These are phyloP conservation scores for Acer negundo DNA, from an alignment of 345 rosid genomes.

Conservation along the genomic window DNA sequence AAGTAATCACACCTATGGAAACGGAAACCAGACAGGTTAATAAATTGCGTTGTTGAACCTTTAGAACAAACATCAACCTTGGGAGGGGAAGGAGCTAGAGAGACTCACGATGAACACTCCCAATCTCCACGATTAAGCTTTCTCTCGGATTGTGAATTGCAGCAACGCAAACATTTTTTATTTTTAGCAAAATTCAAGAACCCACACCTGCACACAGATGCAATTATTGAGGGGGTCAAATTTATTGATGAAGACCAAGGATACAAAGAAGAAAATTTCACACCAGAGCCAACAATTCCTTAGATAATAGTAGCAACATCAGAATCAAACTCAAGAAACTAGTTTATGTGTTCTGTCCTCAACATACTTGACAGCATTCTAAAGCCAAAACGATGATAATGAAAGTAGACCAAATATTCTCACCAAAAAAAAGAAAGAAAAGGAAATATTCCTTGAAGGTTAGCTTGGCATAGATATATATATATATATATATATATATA, in stretches of 20 bases:
- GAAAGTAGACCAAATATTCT: not conserved
- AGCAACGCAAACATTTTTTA: slow-evolving; percentile 62
- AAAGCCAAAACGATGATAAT: not conserved
- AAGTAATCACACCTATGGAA: slow-evolving; percentile 68
- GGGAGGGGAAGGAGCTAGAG: slow-evolving; percentile 11
- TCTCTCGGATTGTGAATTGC: slow-evolving; percentile 54
- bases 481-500: too few relatives aligned
- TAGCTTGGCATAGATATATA: not conserved
- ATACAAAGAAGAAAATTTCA: not conserved
- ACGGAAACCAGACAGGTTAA: slow-evolving; percentile 21
- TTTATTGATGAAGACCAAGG: not conserved
- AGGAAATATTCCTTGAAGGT: not conserved
- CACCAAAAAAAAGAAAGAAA: too few relatives aligned
- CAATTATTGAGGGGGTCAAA: not conserved
- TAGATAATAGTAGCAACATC: not conserved
- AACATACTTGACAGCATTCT: not conserved
- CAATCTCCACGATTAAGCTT: slow-evolving; percentile 77
- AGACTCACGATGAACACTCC: slow-evolving; percentile 82
- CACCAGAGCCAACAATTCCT: not conserved
- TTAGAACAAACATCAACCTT: not conserved
- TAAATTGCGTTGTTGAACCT: not conserved
- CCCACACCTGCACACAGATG: slow-evolving; percentile 58
- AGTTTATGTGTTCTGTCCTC: not conserved
- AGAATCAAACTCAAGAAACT: not conserved
- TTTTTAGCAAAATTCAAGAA: slow-evolving; percentile 94